Evolutionary conservation across 2,329 filamentous ascomycete species (phyloP).

Genomic region (Zasmidium angulare): DNA sequence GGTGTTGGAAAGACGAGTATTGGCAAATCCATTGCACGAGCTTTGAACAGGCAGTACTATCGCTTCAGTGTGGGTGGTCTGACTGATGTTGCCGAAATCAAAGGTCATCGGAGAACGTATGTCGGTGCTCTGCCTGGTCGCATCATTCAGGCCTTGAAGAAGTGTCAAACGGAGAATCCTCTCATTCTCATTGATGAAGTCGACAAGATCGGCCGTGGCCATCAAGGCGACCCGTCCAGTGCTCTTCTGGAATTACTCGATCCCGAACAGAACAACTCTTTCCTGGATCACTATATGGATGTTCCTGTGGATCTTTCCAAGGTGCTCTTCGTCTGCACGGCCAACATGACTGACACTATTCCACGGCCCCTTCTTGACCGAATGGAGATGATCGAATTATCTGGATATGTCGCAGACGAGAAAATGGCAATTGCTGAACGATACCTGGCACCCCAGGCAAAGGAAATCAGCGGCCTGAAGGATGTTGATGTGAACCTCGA

Average conservation of each 20-base stretch:
- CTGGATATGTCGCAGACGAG: constrained; percentile 94
- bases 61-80: constrained; percentile 96
- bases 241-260: constrained; percentile 91
- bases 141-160: constrained; percentile 97
- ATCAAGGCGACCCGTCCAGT: constrained; percentile 94
- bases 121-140: constrained; percentile 93
- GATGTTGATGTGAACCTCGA: constrained; percentile 85
- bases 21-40: constrained; percentile 94
- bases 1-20: constrained; percentile 99
- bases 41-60: constrained; percentile 94
- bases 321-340: constrained; percentile 96
- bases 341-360: constrained; percentile 98
- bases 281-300: constrained; percentile 98
- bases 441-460: constrained; percentile 91
- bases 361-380: constrained; percentile 88
- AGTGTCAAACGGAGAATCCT: constrained; percentile 98
- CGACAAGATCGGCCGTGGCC: constrained; percentile 95
- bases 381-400: constrained; percentile 97
- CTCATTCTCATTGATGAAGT: constrained; percentile 95
- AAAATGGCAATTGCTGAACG: constrained; percentile 97
- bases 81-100: constrained; percentile 97
- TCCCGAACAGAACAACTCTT: constrained; percentile 95
- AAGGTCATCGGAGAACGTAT: constrained; percentile 93
- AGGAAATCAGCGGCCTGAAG: constrained; percentile 86
- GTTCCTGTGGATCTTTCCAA: constrained; percentile 96